Percentiles rank a stretch among this genome's conserved stretches.
Evolutionary conservation across 2,329 filamentous ascomycete species (phyloP).

Genomic region (Metarhizium humberi): DNA sequence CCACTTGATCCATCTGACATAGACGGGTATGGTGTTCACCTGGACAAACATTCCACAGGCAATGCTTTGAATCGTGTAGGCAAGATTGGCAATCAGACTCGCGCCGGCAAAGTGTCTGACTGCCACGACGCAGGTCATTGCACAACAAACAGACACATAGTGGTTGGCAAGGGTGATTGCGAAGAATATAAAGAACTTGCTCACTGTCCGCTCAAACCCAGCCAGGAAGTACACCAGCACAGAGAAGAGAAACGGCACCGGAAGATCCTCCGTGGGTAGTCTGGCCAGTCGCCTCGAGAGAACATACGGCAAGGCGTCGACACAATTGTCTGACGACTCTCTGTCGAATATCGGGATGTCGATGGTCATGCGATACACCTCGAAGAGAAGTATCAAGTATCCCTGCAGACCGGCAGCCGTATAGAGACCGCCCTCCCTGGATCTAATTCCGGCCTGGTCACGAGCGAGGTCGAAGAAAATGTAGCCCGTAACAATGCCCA

Average conservation of each 20-base stretch:
- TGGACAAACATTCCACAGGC: constrained; percentile 72
- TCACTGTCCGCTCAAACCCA: constrained; percentile 54
- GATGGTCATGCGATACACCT: constrained; percentile 64
- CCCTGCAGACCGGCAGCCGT: constrained; percentile 63
- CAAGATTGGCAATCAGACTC: constrained; percentile 62
- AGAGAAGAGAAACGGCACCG: constrained; percentile 62
- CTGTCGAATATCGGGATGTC: constrained; percentile 71
- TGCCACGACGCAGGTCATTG: constrained; percentile 56
- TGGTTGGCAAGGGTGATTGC: constrained; percentile 59
- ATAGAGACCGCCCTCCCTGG: constrained; percentile 63
- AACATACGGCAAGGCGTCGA: constrained; percentile 59
- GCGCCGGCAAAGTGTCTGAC: constrained; percentile 61
- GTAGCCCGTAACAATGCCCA: constrained; percentile 65
- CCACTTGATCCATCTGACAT: constrained; percentile 71
- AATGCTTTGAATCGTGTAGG: constrained; percentile 64
- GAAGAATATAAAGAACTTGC: constrained; percentile 65
- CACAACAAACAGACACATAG: constrained; percentile 64
- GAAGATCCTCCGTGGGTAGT: constrained; percentile 61
- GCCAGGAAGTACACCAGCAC: constrained; percentile 72
- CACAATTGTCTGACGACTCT: constrained; percentile 64
- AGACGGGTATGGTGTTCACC: constrained; percentile 61
- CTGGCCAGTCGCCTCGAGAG: constrained; percentile 61
- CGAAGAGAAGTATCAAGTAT: constrained; percentile 67
- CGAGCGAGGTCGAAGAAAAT: constrained; percentile 59
- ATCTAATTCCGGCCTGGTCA: constrained; percentile 63